Evolutionary conservation across 129 eudicot species (phyloP).

Genomic region (Glebionis coronaria): DNA sequence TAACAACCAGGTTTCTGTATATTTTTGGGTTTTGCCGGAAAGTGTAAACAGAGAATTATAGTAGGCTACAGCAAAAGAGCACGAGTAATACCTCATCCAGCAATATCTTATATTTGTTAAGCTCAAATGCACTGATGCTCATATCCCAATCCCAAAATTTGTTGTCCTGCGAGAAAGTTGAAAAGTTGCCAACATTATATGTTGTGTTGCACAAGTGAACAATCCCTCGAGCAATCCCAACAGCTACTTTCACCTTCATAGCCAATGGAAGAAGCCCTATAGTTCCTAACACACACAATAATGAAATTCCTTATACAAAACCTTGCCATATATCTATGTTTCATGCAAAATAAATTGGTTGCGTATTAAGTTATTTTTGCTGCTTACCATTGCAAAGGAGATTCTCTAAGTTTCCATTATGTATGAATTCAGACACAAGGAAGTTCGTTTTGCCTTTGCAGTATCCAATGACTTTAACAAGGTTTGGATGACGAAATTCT

Average conservation of each 20-base stretch:
- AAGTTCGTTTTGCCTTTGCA: neutral
- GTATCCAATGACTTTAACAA: constrained; percentile 13
- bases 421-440: neutral
- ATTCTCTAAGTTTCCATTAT: neutral
- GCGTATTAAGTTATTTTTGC: neutral
- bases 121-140: neutral
- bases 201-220: neutral
- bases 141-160: neutral
- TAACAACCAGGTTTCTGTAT: too few species aligned
- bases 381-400: neutral
- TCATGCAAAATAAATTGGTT: neutral
- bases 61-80: too few species aligned
- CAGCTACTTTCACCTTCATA: neutral
- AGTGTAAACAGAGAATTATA: too few species aligned
- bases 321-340: neutral
- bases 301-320: neutral
- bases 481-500: constrained; percentile 7
- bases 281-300: neutral
- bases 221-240: constrained; percentile 10
- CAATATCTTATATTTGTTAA: too few species aligned
- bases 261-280: neutral
- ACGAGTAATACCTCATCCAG: too few species aligned
- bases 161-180: too few species aligned
- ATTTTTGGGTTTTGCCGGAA: too few species aligned
- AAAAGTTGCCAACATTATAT: too few species aligned